Evolutionary conservation across 306 rosid species (phyloP), one percentile per base, ranked within the genome.

Genomic region (Astragalus glycyphyllos): DNA sequence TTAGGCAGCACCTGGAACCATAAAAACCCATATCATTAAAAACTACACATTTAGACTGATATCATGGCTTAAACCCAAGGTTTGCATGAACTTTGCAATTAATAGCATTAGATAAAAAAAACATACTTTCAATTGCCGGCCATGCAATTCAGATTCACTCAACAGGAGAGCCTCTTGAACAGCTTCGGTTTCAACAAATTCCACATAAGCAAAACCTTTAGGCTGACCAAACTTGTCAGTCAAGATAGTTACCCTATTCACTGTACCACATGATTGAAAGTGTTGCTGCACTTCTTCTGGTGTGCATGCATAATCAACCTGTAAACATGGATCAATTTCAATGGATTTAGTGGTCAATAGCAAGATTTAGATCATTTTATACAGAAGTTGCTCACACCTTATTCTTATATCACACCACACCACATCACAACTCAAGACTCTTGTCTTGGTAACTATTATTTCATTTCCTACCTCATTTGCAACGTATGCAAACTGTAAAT

Each of bases 221-320:
- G 97, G 98, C 68, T 94, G 94, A 63, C 97, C 96, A 75, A 79
- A 86, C 80, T 93, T 93, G 80, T 93, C 98, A 2, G 96, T 90
- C 78, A 90, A 82, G 75, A 88, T 93, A 20, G 97, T 90, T 74
- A 90, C 96, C 76, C 97, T 83, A 84, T 93, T 93, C 58, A 90
- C 96, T 2, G 96, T 93, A 42, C 97, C 98, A 54, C 97, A 90
- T 65, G 97, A 90, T 72, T 93, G 96, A 77, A 90, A 90, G 84
- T 90, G 98, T 82, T 87, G 94, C 84, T 93, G 96, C 80, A 90
- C 98, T 87, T 94, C 98, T 83, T 94, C 97, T 78, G 98, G 98
- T 4, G 98, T 90, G 86, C 98, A 93, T 41, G 96, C 93, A 80
- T 88, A 90, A 81, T 90, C 98, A 75, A 90, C 98, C 98, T 93